These are phyloP conservation scores for Morella rubra DNA, from an alignment of 306 rosid species.

Conservation along the genomic window DNA sequence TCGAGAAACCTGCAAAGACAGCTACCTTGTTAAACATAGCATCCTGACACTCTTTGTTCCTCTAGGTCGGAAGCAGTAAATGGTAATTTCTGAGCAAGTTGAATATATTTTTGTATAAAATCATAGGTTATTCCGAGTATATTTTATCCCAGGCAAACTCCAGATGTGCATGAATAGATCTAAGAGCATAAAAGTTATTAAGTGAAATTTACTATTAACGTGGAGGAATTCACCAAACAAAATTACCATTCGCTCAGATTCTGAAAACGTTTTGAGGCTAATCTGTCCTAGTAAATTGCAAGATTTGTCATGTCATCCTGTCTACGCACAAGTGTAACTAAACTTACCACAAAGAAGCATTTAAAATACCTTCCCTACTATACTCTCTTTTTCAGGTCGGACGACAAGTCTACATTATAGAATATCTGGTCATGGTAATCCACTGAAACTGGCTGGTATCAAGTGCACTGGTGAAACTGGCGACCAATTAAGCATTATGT, in stretches of 20 bases:
- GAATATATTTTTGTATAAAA: too few species aligned
- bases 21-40: slow-evolving; percentile 16
- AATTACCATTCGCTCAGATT: too few species aligned
- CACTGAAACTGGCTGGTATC: not conserved
- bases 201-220: too few species aligned
- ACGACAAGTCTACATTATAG: not conserved
- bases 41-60: slow-evolving; percentile 8
- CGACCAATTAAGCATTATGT: not conserved
- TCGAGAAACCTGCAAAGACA: slow-evolving; percentile 69
- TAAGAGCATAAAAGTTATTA: not conserved
- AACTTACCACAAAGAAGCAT: not conserved
- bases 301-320: not conserved
- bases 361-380: too few species aligned
- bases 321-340: too few species aligned
- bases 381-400: not conserved
- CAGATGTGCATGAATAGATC: not conserved
- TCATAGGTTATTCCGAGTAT: too few species aligned
- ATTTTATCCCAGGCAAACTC: not conserved
- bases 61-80: slow-evolving; percentile 2
- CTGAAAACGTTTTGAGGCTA: not conserved
- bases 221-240: too few species aligned
- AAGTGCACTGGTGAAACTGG: not conserved
- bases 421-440: too few species aligned
- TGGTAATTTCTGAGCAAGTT: too few species aligned
- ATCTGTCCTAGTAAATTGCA: not conserved